phyloP scores from a whole-genome alignment of 768 basidiomycete species.

The Suillus tomentosus region DNA sequence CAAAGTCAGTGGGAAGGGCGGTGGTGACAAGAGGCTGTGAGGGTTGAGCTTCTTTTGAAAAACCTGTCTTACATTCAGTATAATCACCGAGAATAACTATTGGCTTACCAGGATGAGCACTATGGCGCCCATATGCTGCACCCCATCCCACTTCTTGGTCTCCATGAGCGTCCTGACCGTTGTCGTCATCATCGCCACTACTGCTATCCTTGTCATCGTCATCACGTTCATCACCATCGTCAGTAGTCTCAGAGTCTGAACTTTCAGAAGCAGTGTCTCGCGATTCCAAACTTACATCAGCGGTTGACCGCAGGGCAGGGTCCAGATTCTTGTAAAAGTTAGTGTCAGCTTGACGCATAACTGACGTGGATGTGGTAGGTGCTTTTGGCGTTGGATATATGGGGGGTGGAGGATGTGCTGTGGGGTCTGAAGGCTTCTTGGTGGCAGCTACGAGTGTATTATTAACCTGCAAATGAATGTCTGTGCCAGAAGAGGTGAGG shows the following conservation, averaged over 20 bases:
- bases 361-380: no score
- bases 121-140: neutral
- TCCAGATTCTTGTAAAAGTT: neutral
- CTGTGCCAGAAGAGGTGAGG: no score
- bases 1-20: neutral
- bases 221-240: neutral
- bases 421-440: no score
- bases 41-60: neutral
- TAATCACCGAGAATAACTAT: neutral
- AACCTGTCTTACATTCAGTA: neutral
- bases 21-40: neutral
- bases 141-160: neutral
- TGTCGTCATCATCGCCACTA: neutral
- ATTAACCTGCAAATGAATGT: no score
- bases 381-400: no score
- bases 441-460: no score
- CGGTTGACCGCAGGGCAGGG: neutral
- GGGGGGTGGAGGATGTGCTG: no score
- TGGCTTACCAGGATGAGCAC: neutral
- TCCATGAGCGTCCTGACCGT: neutral
- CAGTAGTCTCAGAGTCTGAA: neutral
- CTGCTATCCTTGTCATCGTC: neutral
- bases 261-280: no score
- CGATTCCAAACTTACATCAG: neutral
- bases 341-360: neutral